Conservation (phyloP, 345 rosid species). For the Dovyalis caffra region DNA sequence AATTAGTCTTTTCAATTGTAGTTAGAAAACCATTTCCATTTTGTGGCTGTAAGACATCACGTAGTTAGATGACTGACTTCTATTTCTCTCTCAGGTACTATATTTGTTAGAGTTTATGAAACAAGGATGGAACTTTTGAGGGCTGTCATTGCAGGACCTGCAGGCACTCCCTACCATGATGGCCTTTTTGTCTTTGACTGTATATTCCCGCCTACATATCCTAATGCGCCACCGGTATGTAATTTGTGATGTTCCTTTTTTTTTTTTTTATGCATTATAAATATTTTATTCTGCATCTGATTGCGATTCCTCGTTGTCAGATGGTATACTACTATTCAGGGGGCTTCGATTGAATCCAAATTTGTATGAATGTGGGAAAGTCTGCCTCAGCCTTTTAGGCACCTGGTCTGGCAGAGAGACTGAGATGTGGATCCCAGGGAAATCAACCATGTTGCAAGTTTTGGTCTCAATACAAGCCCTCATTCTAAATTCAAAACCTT, state of each 20-base stretch:
- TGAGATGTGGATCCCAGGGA: conserved; percentile 55
- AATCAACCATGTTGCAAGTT: conserved; percentile 64
- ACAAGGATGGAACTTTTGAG: conserved; percentile 55
- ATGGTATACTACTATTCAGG: conserved; percentile 63
- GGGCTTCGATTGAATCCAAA: conserved; percentile 62
- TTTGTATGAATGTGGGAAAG: conserved; percentile 59
- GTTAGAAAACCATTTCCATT: neutral
- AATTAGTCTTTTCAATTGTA: neutral
- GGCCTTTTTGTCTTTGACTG: conserved; percentile 68
- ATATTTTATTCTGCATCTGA: conserved; percentile 3
- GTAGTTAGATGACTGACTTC: neutral
- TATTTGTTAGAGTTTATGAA: conserved; percentile 56
- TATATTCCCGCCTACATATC: conserved; percentile 49
- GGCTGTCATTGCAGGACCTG: conserved; percentile 54
- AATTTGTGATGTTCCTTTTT: neutral
- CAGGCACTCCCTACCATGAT: conserved; percentile 68
- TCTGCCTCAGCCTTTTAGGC: conserved; percentile 65
- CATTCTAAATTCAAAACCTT: conserved; percentile 50
- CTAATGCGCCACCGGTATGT: conserved; percentile 52
- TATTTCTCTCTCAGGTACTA: conserved; percentile 30
- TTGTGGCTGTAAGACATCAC: neutral
- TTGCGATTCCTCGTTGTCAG: conserved; percentile 25
- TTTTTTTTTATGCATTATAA: neutral
- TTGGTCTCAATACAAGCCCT: conserved; percentile 60
- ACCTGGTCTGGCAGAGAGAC: conserved; percentile 49